These are phyloP conservation scores for Lojkania enalia DNA, from an alignment of 2,329 filamentous ascomycete species.

Conservation along the genomic window DNA sequence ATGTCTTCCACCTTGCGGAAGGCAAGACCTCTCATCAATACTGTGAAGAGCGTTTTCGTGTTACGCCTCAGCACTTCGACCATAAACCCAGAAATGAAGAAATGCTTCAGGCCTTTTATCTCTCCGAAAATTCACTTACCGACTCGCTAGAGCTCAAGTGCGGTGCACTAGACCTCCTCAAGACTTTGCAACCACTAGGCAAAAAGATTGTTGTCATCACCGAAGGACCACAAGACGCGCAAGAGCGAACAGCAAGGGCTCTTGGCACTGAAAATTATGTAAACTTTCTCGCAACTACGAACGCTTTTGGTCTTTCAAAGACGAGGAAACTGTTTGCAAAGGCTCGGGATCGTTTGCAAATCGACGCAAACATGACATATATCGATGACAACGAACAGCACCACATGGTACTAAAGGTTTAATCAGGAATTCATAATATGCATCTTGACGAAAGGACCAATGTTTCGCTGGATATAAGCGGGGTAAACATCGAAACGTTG, in stretches of 20 bases:
- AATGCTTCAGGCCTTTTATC: not conserved
- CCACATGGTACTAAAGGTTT: too few species aligned
- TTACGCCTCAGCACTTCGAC: slow-evolving; percentile 36
- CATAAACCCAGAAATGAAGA: not conserved
- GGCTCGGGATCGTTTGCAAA: too few species aligned
- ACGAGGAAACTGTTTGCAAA: too few species aligned
- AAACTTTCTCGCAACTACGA: slow-evolving; percentile 42
- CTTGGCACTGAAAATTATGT: slow-evolving; percentile 34
- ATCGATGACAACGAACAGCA: too few species aligned
- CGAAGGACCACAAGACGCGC: slow-evolving; percentile 54
- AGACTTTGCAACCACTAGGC: slow-evolving; percentile 35
- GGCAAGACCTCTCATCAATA: slow-evolving; percentile 52
- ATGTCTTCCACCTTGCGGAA: slow-evolving; percentile 51
- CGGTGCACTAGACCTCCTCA: slow-evolving; percentile 44
- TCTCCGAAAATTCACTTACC: not conserved
- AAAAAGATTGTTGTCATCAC: slow-evolving; percentile 52
- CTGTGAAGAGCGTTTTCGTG: slow-evolving; percentile 45
- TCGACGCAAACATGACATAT: too few species aligned
- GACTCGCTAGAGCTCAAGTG: not conserved
- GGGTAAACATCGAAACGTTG: too few species aligned
- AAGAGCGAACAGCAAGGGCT: slow-evolving; percentile 48
- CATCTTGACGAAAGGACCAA: too few species aligned
- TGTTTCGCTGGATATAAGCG: too few species aligned
- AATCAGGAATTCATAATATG: too few species aligned
- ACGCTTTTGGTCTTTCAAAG: slow-evolving; percentile 10